Evolutionary conservation across 805 yeast species (phyloP).

Genomic region (Teunomyces cretensis): DNA sequence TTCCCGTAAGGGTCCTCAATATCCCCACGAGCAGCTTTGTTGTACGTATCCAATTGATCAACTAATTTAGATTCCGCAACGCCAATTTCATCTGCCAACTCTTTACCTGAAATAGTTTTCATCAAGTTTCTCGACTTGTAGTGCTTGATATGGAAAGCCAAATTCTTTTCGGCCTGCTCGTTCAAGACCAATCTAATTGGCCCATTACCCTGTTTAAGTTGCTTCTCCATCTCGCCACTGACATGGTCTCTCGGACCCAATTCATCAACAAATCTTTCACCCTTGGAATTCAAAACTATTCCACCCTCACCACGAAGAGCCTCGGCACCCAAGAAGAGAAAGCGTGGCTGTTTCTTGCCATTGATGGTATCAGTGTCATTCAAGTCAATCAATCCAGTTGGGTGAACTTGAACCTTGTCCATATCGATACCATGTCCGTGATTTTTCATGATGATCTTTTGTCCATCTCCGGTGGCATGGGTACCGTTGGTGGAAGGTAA

Average conservation of each 20-base stretch:
- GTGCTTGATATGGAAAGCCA: conserved; percentile 54
- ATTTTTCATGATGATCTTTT: conserved; percentile 49
- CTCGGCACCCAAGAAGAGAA: conserved; percentile 62
- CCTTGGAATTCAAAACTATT: conserved; percentile 49
- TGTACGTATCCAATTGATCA: conserved; percentile 39
- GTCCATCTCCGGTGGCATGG: conserved; percentile 66
- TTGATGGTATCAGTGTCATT: conserved; percentile 43
- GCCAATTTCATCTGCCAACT: conserved; percentile 44
- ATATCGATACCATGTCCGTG: conserved; percentile 59
- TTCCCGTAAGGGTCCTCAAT: conserved; percentile 43
- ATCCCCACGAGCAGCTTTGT: conserved; percentile 41
- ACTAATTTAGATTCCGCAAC: conserved; percentile 27
- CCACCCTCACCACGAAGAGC: conserved; percentile 70
- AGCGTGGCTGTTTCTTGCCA: conserved; percentile 44
- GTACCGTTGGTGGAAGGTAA: conserved; percentile 62
- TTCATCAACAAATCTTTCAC: conserved; percentile 60
- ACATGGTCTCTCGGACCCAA: conserved; percentile 61
- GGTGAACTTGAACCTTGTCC: conserved; percentile 68
- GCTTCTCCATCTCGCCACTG: conserved; percentile 54
- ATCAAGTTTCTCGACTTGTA: conserved; percentile 56
- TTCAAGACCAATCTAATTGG: conserved; percentile 54
- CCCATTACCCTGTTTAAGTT: conserved; percentile 34
- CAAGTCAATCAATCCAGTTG: conserved; percentile 59
- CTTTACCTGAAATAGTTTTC: conserved; percentile 45
- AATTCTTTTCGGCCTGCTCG: conserved; percentile 42